phyloP scores from a whole-genome alignment of 1,284 basidiomycete species.

The Volvariella surrecta region DNA sequence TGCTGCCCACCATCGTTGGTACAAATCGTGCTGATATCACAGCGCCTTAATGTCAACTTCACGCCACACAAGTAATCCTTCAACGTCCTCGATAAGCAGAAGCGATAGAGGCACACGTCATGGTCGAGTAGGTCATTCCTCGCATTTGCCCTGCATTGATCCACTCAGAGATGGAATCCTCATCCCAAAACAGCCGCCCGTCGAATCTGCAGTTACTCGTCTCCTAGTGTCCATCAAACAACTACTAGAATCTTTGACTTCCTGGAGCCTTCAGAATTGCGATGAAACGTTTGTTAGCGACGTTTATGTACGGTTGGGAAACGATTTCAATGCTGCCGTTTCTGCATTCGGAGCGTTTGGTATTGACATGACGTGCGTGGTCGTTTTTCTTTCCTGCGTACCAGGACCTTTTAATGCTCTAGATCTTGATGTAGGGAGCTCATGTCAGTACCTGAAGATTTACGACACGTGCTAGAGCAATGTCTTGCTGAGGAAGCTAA shows the following conservation, averaged over 20 bases:
- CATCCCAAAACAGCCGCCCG: constrained; percentile 42
- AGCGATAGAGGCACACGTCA: constrained; percentile 17
- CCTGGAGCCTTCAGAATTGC: constrained; percentile 76
- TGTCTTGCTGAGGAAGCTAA: constrained; percentile 89
- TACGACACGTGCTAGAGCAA: constrained; percentile 83
- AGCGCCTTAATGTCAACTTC: neutral
- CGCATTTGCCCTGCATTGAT: constrained; percentile 7
- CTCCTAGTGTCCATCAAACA: constrained; percentile 94
- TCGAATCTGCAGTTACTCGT: constrained; percentile 90
- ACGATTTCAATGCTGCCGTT: constrained; percentile 94
- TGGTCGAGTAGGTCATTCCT: constrained; percentile 20
- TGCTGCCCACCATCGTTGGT: too few relatives aligned
- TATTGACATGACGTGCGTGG: constrained; percentile 85
- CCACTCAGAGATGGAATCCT: too few relatives aligned
- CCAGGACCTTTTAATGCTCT: constrained; percentile 9
- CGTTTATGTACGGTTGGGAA: constrained; percentile 93
- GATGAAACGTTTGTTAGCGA: constrained; percentile 88
- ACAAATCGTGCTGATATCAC: too few relatives aligned
- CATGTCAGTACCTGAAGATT: constrained; percentile 80
- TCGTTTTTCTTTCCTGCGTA: constrained; percentile 6
- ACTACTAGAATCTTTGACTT: constrained; percentile 84
- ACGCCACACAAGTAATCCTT: neutral
- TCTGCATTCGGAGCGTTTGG: constrained; percentile 80
- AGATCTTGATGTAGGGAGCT: constrained; percentile 60
- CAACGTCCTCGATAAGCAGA: constrained; percentile 15